Conservation (phyloP, 2,329 filamentous ascomycete species). For the Cladosporium austrohemisphaericum region DNA sequence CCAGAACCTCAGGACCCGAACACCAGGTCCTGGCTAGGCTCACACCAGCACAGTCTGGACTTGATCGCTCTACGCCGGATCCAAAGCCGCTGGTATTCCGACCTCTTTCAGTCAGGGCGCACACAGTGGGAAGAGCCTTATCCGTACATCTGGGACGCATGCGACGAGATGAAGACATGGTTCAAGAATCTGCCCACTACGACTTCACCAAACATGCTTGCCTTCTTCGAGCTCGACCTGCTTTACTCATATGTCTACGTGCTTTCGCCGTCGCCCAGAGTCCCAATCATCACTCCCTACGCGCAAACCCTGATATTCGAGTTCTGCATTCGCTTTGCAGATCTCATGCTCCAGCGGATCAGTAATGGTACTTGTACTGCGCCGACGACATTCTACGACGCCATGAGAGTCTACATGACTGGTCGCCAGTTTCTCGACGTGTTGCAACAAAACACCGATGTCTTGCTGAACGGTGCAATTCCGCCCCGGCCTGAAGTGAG, state of each 20-base stretch:
- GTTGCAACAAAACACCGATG: constrained; percentile 51
- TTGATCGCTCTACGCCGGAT: constrained; percentile 79
- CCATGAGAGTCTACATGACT: constrained; percentile 74
- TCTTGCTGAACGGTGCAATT: constrained; percentile 37
- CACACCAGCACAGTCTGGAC: constrained; percentile 67
- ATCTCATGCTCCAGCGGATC: constrained; percentile 66
- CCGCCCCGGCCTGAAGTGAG: constrained; percentile 40
- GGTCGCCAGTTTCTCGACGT: constrained; percentile 56
- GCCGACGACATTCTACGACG: constrained; percentile 83
- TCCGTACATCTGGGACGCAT: constrained; percentile 71
- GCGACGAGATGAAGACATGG: constrained; percentile 75
- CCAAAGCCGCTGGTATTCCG: constrained; percentile 86
- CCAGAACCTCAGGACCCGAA: constrained; percentile 24
- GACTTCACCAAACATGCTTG: constrained; percentile 62
- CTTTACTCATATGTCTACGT: constrained; percentile 90
- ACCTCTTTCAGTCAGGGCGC: constrained; percentile 75
- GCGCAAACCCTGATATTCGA: constrained; percentile 81
- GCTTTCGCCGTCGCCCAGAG: constrained; percentile 72
- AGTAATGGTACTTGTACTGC: constrained; percentile 57
- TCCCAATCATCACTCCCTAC: constrained; percentile 70
- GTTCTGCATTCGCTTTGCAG: constrained; percentile 76
- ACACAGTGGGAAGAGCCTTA: constrained; percentile 65
- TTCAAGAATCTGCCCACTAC: constrained; percentile 67
- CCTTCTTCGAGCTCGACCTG: constrained; percentile 81
- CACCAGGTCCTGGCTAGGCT: constrained; percentile 47